Conservation (phyloP, 139 green algal genomes). For the Raphidocelis subcapitata region DNA sequence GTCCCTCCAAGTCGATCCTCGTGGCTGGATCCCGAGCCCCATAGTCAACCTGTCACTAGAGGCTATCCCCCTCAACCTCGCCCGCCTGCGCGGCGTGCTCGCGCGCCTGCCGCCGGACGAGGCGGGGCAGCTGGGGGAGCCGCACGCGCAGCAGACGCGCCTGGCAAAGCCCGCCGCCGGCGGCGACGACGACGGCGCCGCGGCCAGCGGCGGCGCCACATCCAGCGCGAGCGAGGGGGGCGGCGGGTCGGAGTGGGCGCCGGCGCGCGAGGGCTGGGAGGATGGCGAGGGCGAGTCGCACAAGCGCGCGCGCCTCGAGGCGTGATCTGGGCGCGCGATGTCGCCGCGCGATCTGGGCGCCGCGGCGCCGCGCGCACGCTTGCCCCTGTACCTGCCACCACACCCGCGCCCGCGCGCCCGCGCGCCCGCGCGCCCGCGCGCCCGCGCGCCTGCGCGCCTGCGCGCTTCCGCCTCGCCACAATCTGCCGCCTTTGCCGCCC, state of each 20-base stretch:
- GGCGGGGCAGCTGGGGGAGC: background rate
- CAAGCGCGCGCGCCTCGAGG: too few species aligned
- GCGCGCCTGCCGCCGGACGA: background rate
- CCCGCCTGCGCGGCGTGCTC: constrained; percentile 5
- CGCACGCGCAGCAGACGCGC: background rate
- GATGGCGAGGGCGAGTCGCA: too few species aligned
- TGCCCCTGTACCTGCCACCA: too few species aligned
- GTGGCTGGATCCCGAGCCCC: constrained; percentile 19
- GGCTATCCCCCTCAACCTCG: constrained; percentile 14
- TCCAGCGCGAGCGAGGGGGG: background rate
- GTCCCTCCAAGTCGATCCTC: constrained; percentile 19
- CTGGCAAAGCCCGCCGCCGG: background rate
- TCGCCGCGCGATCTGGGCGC: too few species aligned
- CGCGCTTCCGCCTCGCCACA: too few species aligned
- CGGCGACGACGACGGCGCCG: background rate
- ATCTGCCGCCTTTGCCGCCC: too few species aligned
- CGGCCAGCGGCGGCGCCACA: background rate
- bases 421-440: too few species aligned
- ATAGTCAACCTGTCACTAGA: constrained; percentile 14
- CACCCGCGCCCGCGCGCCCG: too few species aligned
- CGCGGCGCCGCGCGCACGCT: too few species aligned
- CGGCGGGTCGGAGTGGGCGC: background rate
- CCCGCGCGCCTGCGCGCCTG: too few species aligned
- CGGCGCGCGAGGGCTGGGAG: too few species aligned
- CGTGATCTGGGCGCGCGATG: too few species aligned